A percentile compares a stretch with the other conserved stretches of the same genome.
Conservation (phyloP, 352 stramenopile genomes). For the Pythium sukuiense region DNA sequence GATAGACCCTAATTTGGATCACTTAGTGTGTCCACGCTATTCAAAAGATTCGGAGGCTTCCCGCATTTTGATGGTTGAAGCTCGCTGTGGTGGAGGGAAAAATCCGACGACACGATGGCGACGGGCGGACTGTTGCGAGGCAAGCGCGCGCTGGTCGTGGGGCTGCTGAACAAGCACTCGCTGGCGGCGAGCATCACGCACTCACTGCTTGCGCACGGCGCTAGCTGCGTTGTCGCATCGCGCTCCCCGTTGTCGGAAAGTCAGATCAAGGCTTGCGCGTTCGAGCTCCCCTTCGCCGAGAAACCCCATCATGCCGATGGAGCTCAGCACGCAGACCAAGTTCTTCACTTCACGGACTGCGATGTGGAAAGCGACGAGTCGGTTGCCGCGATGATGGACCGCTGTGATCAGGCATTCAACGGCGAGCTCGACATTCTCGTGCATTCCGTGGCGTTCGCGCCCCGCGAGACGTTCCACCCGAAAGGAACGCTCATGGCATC, state of each 20-base stretch:
- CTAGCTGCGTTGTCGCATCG: conserved; percentile 80
- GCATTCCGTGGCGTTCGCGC: conserved; percentile 91
- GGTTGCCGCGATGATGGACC: conserved; percentile 49
- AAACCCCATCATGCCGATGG: background rate
- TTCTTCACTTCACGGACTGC: conserved; percentile 61
- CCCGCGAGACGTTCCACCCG: conserved; percentile 65
- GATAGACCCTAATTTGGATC: too few relatives aligned
- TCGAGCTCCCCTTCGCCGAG: conserved; percentile 30
- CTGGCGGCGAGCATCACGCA: conserved; percentile 76
- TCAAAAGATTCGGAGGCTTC: conserved; percentile 8
- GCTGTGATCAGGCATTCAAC: conserved; percentile 43
- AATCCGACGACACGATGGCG: background rate
- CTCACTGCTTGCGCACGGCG: conserved; percentile 59
- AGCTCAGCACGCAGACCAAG: background rate
- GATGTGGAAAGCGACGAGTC: conserved; percentile 71
- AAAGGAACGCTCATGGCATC: conserved; percentile 52
- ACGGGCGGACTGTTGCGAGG: conserved; percentile 40
- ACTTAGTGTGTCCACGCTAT: conserved; percentile 20
- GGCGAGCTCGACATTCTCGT: conserved; percentile 82
- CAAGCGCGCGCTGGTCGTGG: conserved; percentile 83
- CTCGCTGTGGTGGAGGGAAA: conserved; percentile 17
- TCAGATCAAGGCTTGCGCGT: conserved; percentile 53
- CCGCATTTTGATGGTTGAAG: conserved; percentile 29
- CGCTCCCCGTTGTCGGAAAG: conserved; percentile 42
- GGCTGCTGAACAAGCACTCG: conserved; percentile 90